A percentile compares a stretch with the other conserved stretches of the same genome.
These are phyloP conservation scores for Vitis hybrid DNA, from an alignment of 177 flowering plant species.

Conservation along the genomic window DNA sequence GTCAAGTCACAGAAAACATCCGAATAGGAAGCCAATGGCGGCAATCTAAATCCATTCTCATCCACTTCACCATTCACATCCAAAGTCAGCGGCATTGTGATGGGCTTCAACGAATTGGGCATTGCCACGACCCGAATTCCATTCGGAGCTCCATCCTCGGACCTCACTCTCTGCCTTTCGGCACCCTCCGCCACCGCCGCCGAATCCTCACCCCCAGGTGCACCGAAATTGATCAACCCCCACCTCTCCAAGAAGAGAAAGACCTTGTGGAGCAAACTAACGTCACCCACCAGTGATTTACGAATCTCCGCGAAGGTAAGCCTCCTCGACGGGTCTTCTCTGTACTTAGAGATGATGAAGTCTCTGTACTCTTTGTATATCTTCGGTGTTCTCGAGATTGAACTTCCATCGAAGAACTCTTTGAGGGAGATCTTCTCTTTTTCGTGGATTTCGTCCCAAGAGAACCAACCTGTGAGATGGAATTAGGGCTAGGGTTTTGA, in stretches of 20 bases:
- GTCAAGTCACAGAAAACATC: constrained; percentile 53
- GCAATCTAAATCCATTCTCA: constrained; percentile 39
- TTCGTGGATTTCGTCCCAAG: constrained; percentile 85
- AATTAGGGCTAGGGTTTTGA: constrained; percentile 12
- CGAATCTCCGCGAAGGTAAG: constrained; percentile 81
- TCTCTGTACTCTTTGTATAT: constrained; percentile 90
- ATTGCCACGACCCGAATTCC: constrained; percentile 70
- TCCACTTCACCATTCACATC: constrained; percentile 16
- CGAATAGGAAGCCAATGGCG: constrained; percentile 72
- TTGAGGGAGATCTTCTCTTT: constrained; percentile 48
- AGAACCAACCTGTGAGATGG: constrained; percentile 70
- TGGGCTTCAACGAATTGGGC: constrained; percentile 53
- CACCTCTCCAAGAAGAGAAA: constrained; percentile 70
- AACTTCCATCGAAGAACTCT: constrained; percentile 75
- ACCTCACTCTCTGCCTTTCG: constrained; percentile 30
- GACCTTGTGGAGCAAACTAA: constrained; percentile 58
- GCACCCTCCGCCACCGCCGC: constrained; percentile 21
- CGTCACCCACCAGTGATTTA: constrained; percentile 80
- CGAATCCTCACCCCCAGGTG: constrained; percentile 7
- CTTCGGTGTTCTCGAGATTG: constrained; percentile 72
- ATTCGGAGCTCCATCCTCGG: constrained; percentile 78
- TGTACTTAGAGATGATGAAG: constrained; percentile 78
- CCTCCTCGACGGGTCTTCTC: constrained; percentile 73
- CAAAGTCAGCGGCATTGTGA: constrained; percentile 20
- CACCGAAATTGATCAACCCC: constrained; percentile 80